A percentile compares a stretch with the other conserved stretches of the same genome.
Conservation (phyloP, 169 alveolate genomes). For the Plasmodium vivax region DNA sequence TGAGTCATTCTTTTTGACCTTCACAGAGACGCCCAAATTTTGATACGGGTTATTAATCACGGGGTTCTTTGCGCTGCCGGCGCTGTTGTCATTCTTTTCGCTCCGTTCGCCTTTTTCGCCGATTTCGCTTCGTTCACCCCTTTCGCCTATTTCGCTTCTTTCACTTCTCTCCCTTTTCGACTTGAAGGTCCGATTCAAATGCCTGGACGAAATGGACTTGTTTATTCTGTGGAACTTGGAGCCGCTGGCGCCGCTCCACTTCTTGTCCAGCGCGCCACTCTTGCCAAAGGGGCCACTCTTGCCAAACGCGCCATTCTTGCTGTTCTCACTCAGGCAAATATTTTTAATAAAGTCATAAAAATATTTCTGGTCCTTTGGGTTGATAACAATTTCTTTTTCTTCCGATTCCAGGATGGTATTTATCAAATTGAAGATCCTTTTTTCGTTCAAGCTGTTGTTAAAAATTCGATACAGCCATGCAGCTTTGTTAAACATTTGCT, state of each 20-base stretch:
- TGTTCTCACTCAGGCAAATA: not conserved
- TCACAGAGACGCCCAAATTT: conserved; percentile 19
- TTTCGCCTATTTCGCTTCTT: not conserved
- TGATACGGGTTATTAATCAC: conserved; percentile 12
- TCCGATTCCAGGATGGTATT: conserved; percentile 69
- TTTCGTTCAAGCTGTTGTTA: conserved; percentile 35
- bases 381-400: conserved; percentile 51
- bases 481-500: conserved; percentile 61
- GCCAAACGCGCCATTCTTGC: not conserved
- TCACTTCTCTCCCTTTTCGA: not conserved
- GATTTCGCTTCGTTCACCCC: not conserved
- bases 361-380: conserved; percentile 69
- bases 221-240: conserved; percentile 34
- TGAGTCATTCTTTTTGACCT: conserved; percentile 47
- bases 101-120: not conserved
- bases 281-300: too few relatives aligned
- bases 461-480: conserved; percentile 43
- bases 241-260: not conserved
- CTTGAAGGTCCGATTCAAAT: not conserved
- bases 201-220: conserved; percentile 1
- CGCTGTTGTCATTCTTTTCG: not conserved
- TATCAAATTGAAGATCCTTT: conserved; percentile 28
- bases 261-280: not conserved
- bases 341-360: conserved; percentile 60
- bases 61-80: conserved; percentile 2